Percentiles rank a stretch among this genome's conserved stretches.
These are phyloP conservation scores for Adansonia digitata DNA, from an alignment of 345 rosid genomes.

Conservation along the genomic window DNA sequence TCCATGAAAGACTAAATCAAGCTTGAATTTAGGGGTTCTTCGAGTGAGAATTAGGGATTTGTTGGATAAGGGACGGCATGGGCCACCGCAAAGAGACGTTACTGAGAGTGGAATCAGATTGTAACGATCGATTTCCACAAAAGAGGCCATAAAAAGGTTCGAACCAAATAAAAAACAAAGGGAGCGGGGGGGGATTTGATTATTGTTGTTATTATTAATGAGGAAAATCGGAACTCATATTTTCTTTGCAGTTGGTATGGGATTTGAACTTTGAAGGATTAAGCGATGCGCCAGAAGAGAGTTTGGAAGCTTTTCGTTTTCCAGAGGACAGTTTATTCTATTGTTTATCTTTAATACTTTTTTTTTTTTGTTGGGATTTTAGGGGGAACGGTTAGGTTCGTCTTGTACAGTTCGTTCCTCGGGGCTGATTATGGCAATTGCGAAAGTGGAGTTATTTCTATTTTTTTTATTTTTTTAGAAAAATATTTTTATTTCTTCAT, in stretches of 20 bases:
- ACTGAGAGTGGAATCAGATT: constrained; percentile 34
- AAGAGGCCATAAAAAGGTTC: constrained; percentile 6
- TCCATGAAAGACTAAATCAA: constrained; percentile 27
- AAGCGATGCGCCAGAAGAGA: neutral
- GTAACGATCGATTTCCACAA: constrained; percentile 4
- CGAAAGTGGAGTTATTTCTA: neutral
- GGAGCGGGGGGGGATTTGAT: no score
- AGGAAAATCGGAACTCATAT: neutral
- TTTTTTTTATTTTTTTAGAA: no score
- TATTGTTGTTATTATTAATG: neutral
- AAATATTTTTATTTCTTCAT: no score
- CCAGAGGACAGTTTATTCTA: neutral
- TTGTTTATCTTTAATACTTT: neutral
- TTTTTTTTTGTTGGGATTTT: neutral
- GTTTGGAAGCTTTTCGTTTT: neutral
- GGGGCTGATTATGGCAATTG: neutral
- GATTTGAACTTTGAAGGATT: neutral
- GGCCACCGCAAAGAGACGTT: constrained; percentile 35
- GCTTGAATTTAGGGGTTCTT: constrained; percentile 21
- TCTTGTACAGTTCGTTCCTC: neutral
- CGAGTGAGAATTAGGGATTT: constrained; percentile 32
- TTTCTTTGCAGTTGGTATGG: neutral
- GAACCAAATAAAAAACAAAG: neutral
- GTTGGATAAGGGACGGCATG: constrained; percentile 32
- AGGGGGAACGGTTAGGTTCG: neutral